These are phyloP conservation scores for Kernera saxatilis DNA, from an alignment of 345 rosid species.

Conservation along the genomic window DNA sequence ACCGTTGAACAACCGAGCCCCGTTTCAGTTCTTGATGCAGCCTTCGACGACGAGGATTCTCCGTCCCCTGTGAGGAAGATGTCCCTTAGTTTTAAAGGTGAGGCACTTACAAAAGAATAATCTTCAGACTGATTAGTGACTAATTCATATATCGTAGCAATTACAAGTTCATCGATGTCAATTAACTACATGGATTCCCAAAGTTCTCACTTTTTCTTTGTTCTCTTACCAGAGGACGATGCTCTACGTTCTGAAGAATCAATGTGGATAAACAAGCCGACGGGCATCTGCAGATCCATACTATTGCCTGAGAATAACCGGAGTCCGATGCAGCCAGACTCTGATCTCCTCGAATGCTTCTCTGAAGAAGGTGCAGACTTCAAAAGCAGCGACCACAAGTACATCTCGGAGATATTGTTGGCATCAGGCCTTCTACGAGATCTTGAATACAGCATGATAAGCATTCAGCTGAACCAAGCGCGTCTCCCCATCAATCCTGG, in stretches of 20 bases:
- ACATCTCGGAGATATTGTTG: constrained; percentile 53
- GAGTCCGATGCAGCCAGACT: constrained; percentile 15
- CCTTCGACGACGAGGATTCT: constrained; percentile 65
- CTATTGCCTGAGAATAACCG: constrained; percentile 29
- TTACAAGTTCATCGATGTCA: background rate
- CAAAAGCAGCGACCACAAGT: constrained; percentile 45
- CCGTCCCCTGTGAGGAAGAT: constrained; percentile 79
- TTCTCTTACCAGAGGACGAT: constrained; percentile 43
- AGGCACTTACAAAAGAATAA: constrained; percentile 12
- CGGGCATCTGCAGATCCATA: constrained; percentile 28
- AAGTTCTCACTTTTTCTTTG: constrained; percentile 1
- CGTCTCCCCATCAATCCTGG: constrained; percentile 49
- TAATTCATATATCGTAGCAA: background rate
- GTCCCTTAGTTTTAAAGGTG: constrained; percentile 59
- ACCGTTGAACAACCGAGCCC: constrained; percentile 87
- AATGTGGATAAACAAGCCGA: constrained; percentile 33
- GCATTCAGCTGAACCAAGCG: constrained; percentile 42
- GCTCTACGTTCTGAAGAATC: constrained; percentile 35
- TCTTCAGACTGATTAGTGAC: background rate
- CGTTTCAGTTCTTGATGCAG: constrained; percentile 79
- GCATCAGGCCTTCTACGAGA: constrained; percentile 58
- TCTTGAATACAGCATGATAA: constrained; percentile 37
- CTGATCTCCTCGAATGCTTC: constrained; percentile 19
- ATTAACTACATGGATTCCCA: background rate
- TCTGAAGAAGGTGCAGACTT: constrained; percentile 27